phyloP scores from a whole-genome alignment of 192 early-diverging fungal species.

The Mortierella alpina region DNA sequence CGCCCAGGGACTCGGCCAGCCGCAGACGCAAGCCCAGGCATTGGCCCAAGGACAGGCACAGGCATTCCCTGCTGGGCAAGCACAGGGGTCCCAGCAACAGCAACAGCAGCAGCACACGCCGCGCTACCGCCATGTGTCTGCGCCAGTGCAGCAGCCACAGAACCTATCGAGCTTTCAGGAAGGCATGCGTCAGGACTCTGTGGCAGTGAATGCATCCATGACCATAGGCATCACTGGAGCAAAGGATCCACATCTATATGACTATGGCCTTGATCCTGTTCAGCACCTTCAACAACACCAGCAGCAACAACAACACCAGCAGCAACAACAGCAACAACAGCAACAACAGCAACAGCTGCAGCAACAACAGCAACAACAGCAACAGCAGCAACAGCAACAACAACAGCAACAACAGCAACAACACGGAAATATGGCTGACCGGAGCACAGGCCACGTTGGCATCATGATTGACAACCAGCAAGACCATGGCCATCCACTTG shows the following conservation, averaged over 20 bases:
- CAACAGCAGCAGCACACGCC: constrained; percentile 40
- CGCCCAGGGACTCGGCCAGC: constrained; percentile 1
- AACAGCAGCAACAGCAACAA: constrained; percentile 1
- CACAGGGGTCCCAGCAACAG: not conserved
- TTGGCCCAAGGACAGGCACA: constrained; percentile 12
- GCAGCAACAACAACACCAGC: not conserved
- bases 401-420: constrained; percentile 7
- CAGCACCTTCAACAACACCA: not conserved
- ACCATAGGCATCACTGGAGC: not conserved
- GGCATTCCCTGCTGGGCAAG: too few relatives aligned
- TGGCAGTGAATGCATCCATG: constrained; percentile 6
- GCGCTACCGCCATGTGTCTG: constrained; percentile 39
- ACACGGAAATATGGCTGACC: constrained; percentile 2
- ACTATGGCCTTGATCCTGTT: not conserved
- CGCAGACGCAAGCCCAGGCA: constrained; percentile 22
- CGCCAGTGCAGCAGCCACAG: constrained; percentile 36
- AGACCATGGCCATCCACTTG: constrained; percentile 14
- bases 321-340: not conserved
- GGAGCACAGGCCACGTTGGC: constrained; percentile 45
- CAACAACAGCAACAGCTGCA: too few relatives aligned
- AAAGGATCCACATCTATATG: constrained; percentile 1
- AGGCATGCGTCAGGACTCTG: constrained; percentile 44
- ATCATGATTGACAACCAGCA: constrained; percentile 44
- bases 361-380: not conserved
- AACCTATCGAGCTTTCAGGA: constrained; percentile 49